A percentile compares a stretch with the other conserved stretches of the same genome.
Evolutionary conservation across 306 rosid species (phyloP).

Genomic region (Geum urbanum): DNA sequence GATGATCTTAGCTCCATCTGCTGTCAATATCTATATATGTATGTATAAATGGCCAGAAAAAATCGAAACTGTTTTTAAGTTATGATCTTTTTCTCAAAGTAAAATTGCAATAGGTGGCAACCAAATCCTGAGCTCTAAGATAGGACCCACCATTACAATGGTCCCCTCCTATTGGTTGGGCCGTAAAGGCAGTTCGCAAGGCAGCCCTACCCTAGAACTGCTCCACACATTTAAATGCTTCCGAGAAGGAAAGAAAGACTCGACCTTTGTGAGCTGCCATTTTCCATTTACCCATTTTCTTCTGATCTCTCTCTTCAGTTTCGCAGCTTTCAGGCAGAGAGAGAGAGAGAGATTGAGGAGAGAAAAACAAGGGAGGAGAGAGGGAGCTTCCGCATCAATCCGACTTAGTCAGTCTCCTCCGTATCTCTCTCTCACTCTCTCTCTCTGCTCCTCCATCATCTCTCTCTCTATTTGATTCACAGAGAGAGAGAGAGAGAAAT

Average conservation of each 20-base stretch:
- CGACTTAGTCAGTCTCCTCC: constrained; percentile 12
- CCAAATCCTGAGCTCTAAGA: not conserved
- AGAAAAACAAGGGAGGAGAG: constrained; percentile 19
- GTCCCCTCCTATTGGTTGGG: too few relatives aligned
- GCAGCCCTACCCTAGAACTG: too few relatives aligned
- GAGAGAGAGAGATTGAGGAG: constrained; percentile 20
- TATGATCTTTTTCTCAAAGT: too few relatives aligned
- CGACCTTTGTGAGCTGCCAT: not conserved
- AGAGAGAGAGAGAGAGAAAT: not conserved
- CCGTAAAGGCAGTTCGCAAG: too few relatives aligned
- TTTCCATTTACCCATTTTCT: not conserved
- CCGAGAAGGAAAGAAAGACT: not conserved
- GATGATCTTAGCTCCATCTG: too few relatives aligned
- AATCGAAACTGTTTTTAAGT: too few relatives aligned
- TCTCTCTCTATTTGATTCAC: not conserved
- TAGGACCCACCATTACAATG: not conserved
- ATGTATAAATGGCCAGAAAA: too few relatives aligned
- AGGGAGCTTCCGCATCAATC: constrained; percentile 1
- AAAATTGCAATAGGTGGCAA: not conserved
- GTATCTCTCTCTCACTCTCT: not conserved
- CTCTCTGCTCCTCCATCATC: not conserved
- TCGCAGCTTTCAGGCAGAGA: constrained; percentile 12
- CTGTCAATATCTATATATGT: too few relatives aligned
- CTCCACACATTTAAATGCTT: too few relatives aligned
- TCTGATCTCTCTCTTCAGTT: constrained; percentile 15